Base-by-base conservation (phyloP, 1,284 basidiomycete genomes). In the Binderoboletus segoi region DNA sequence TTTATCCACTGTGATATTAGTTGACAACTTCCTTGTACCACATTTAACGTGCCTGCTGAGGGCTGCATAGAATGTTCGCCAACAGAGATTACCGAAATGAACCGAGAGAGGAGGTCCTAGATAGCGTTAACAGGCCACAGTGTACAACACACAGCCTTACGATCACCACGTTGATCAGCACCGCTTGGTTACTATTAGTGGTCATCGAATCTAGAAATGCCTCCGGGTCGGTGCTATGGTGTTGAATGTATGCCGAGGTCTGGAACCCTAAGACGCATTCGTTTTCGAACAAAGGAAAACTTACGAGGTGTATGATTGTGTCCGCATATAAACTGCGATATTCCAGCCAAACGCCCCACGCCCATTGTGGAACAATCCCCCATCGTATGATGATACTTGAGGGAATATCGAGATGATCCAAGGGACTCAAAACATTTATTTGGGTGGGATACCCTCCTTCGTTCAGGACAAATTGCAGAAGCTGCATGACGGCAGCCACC, bases 311-410 rank as follows among this genome's bases (percentile, higher is more conserved):
- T 11, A 76, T 70, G 32, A 86, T 74, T 18, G 72, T 73, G 52
- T 86, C 84, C 3, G 78, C 73, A 44, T 82, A 70, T 24, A 78
- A 74, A 33, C 75, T 65, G 33, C 82, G 76, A 52, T 76, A 72
- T 63, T 89, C 86, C 43, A 72, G 66, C 84, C 86, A 89, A 11
- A 77, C 69, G n/a, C 65, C 67, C 87, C 88, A 91, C 55, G 76
- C 76, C 86, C 88, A 89, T 3, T 79, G 76, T 4, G 86, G 65
- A 6, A 78, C 70, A 16, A 74, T 58, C 30, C 82, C 81, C 81
- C 83, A 88, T 56, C 71, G 71, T 11, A 86, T 51, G 16, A 89
- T 65, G 26, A 87, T 73, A 4, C 46, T 68, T 53, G 80, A 78
- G 3, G 85, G 67, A 30, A 66, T 56, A 67, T 85, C 81, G 4